Conservation (phyloP, 495 filamentous ascomycete genomes). For the Penicillium parvum region DNA sequence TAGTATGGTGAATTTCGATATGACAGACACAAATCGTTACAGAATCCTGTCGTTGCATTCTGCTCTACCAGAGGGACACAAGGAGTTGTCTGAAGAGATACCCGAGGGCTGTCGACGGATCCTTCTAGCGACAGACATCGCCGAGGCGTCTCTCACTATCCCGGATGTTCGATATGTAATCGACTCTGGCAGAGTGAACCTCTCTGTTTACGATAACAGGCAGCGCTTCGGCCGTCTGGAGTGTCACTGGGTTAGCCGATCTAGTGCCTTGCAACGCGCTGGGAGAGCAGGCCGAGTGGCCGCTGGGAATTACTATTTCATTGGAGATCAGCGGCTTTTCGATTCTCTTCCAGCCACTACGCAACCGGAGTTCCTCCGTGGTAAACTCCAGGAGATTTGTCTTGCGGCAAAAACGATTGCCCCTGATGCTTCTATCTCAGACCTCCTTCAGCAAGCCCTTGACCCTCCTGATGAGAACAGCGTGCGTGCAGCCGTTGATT, state of each 20-base stretch:
- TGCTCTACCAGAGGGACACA: slow-evolving; percentile 40
- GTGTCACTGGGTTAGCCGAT: slow-evolving; percentile 51
- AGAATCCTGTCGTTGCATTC: slow-evolving; percentile 52
- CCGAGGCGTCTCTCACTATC: slow-evolving; percentile 58
- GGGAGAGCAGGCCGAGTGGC: slow-evolving; percentile 57
- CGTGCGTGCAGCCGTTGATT: slow-evolving; percentile 41
- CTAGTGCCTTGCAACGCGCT: slow-evolving; percentile 52
- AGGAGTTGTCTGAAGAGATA: slow-evolving; percentile 40
- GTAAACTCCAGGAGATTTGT: slow-evolving; percentile 11
- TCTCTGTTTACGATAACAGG: slow-evolving; percentile 45
- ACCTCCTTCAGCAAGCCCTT: slow-evolving; percentile 48
- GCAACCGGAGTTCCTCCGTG: slow-evolving; percentile 35
- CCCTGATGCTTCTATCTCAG: slow-evolving; percentile 25
- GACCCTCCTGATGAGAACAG: slow-evolving; percentile 46
- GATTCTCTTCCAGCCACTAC: slow-evolving; percentile 44
- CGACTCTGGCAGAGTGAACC: slow-evolving; percentile 51
- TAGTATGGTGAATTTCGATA: slow-evolving; percentile 35
- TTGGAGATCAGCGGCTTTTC: slow-evolving; percentile 47
- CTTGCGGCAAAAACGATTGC: slow-evolving; percentile 12
- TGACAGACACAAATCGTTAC: slow-evolving; percentile 39
- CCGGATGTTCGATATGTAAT: slow-evolving; percentile 56
- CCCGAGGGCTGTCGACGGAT: slow-evolving; percentile 51
- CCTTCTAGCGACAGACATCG: slow-evolving; percentile 57
- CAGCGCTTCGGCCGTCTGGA: slow-evolving; percentile 42
- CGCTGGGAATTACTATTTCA: slow-evolving; percentile 54